Percentiles rank a stretch among this genome's conserved stretches.
Conservation (phyloP, 1,284 basidiomycete species). For the Tilletia caries region DNA sequence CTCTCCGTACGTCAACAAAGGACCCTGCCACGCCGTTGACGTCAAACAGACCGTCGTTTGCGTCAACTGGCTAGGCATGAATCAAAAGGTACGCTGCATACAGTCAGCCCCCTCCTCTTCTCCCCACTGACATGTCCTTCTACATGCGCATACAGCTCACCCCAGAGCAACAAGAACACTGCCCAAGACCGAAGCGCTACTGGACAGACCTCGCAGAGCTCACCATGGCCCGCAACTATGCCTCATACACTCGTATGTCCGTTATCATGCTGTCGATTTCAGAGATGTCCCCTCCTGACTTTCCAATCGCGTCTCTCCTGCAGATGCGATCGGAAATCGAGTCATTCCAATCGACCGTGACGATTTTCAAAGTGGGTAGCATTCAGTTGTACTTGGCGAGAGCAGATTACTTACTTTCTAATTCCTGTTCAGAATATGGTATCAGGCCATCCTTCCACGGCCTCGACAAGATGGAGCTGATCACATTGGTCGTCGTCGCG, state of each 20-base stretch:
- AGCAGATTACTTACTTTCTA: slow-evolving; percentile 17
- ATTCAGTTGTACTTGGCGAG: too few species aligned
- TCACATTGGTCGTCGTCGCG: slow-evolving; percentile 61
- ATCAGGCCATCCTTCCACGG: slow-evolving; percentile 29
- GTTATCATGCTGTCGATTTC: too few species aligned
- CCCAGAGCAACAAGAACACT: slow-evolving; percentile 28
- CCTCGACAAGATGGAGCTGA: slow-evolving; percentile 23
- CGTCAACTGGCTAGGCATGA: slow-evolving; percentile 82
- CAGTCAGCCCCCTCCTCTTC: neutral
- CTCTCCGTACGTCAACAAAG: slow-evolving; percentile 52
- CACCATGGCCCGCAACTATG: slow-evolving; percentile 29
- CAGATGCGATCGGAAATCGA: slow-evolving; percentile 42
- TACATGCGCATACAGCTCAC: slow-evolving; percentile 17
- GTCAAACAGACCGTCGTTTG: slow-evolving; percentile 75
- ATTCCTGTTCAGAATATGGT: slow-evolving; percentile 22
- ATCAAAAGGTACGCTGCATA: slow-evolving; percentile 60
- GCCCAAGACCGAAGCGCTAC: slow-evolving; percentile 28
- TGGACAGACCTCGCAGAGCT: slow-evolving; percentile 30
- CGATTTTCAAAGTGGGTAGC: slow-evolving; percentile 41
- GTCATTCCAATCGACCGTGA: slow-evolving; percentile 36
- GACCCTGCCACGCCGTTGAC: slow-evolving; percentile 59
- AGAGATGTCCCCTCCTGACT: neutral
- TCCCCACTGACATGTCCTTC: neutral
- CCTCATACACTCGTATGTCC: slow-evolving; percentile 22
- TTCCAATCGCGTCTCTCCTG: neutral